phyloP scores from a whole-genome alignment of 78 protist species.

The Speleostelium caveatum region DNA sequence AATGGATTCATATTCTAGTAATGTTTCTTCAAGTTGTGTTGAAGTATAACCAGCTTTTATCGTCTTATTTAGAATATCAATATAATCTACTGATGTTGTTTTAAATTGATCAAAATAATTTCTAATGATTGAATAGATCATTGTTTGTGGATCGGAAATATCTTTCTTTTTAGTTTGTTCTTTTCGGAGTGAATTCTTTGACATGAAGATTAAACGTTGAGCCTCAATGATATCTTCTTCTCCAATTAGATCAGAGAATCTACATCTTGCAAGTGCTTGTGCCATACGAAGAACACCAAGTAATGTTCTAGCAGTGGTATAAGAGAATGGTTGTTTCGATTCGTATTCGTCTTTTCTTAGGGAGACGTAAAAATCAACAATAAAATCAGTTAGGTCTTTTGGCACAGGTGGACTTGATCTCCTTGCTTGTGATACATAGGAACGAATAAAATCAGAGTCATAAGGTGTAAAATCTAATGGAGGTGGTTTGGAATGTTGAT shows the following conservation, averaged over 20 bases:
- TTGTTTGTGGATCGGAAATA: slow-evolving; percentile 28
- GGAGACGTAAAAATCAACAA: slow-evolving; percentile 79
- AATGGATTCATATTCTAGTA: no score
- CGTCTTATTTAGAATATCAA: slow-evolving; percentile 17
- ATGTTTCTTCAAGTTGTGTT: slow-evolving; percentile 1
- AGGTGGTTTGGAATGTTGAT: slow-evolving; percentile 83
- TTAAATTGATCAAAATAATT: background rate
- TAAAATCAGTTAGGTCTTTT: slow-evolving; percentile 66
- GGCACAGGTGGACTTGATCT: slow-evolving; percentile 85
- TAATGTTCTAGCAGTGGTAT: slow-evolving; percentile 96
- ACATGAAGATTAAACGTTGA: slow-evolving; percentile 84
- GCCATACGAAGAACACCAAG: slow-evolving; percentile 96
- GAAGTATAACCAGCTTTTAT: slow-evolving; percentile 4
- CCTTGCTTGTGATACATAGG: slow-evolving; percentile 81
- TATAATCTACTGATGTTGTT: background rate
- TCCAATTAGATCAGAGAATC: slow-evolving; percentile 61
- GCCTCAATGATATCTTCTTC: slow-evolving; percentile 94
- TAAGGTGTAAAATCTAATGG: slow-evolving; percentile 48
- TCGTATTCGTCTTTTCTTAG: slow-evolving; percentile 74
- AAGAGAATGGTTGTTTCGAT: slow-evolving; percentile 47
- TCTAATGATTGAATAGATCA: slow-evolving; percentile 56
- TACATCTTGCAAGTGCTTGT: slow-evolving; percentile 93
- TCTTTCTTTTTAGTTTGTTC: slow-evolving; percentile 14
- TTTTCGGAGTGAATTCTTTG: slow-evolving; percentile 79
- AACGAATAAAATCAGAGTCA: slow-evolving; percentile 79